Conservation (phyloP, 2,329 filamentous ascomycete species). For the Aureobasidium sp. region DNA sequence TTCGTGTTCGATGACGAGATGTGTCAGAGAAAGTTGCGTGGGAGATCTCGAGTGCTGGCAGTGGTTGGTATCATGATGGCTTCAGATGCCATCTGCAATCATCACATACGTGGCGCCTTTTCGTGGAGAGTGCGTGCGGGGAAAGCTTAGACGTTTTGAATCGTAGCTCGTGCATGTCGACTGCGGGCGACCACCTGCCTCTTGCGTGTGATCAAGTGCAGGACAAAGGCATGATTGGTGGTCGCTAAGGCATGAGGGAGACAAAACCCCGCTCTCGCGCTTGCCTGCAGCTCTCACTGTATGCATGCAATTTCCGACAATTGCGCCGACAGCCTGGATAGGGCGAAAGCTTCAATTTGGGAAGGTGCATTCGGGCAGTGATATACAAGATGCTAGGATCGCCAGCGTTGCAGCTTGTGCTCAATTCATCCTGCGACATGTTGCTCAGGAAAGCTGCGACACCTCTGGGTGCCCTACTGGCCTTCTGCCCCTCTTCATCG, state of each 20-base stretch:
- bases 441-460: conserved; percentile 8
- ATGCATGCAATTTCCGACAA: conserved; percentile 7
- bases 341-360: background rate
- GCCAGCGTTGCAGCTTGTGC: conserved; percentile 5
- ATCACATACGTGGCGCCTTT: too few relatives aligned
- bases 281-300: background rate
- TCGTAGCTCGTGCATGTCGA: too few relatives aligned
- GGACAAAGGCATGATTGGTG: conserved; percentile 12
- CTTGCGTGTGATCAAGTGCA: conserved; percentile 10
- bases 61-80: too few relatives aligned
- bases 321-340: conserved; percentile 5
- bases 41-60: too few relatives aligned
- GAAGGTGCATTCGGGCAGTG: background rate
- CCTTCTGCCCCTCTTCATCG: conserved; percentile 9
- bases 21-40: too few relatives aligned
- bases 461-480: conserved; percentile 2
- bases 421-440: conserved; percentile 11
- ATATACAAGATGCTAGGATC: conserved; percentile 11
- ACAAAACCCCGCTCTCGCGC: conserved; percentile 6
- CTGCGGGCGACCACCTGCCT: conserved; percentile 8
- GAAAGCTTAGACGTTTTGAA: background rate
- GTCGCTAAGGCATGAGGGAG: background rate
- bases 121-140: conserved; percentile 5
- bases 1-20: background rate
- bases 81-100: too few relatives aligned